Conservation (phyloP, 345 rosid species). For the Litchi chinensis region DNA sequence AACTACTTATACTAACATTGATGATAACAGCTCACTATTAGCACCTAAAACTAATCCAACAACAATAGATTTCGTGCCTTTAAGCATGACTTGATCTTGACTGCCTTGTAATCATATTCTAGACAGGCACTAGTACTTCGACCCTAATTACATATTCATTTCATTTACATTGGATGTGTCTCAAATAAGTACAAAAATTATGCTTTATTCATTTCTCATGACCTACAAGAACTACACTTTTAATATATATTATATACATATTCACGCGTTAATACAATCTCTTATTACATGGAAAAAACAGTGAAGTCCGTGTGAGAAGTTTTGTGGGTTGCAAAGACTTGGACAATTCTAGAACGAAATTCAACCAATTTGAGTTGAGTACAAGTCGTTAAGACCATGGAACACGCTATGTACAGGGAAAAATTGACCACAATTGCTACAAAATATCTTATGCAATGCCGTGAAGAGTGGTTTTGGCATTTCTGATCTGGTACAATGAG, state of each 20-base stretch:
- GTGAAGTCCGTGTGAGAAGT: neutral
- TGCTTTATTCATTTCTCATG: too few species aligned
- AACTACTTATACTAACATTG: neutral
- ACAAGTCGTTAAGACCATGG: neutral
- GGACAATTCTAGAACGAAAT: neutral
- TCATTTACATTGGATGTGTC: too few species aligned
- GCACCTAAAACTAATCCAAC: too few species aligned
- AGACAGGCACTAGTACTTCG: too few species aligned
- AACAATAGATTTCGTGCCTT: neutral
- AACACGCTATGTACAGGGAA: neutral
- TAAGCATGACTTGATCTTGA: neutral
- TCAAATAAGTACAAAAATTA: too few species aligned
- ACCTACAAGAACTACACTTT: too few species aligned
- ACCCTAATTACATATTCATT: neutral
- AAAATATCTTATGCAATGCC: neutral
- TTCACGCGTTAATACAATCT: too few species aligned
- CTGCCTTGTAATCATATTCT: neutral
- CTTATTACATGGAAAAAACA: too few species aligned
- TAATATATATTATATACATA: neutral
- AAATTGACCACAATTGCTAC: neutral
- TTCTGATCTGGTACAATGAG: neutral
- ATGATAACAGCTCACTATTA: too few species aligned
- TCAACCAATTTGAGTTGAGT: neutral
- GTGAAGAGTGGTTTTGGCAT: constrained; percentile 15
- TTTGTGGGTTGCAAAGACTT: neutral